These are phyloP conservation scores for Colletotrichum theobromicola DNA, from an alignment of 2,329 filamentous ascomycete genomes.

Conservation along the genomic window DNA sequence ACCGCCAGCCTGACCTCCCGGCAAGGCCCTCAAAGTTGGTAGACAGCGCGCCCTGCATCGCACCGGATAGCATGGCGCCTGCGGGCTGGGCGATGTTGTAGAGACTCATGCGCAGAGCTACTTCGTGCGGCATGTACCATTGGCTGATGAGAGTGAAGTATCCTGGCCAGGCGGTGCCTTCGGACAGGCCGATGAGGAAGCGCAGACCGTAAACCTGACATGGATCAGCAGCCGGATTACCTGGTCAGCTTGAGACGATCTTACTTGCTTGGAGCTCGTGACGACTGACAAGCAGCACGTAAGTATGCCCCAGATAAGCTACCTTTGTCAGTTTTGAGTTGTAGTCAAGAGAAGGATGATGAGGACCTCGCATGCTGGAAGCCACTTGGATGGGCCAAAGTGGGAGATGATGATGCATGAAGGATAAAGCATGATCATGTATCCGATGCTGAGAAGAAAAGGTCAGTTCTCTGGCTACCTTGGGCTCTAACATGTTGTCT, in stretches of 20 bases:
- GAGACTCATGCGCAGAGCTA: conserved; percentile 56
- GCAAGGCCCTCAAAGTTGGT: conserved; percentile 56
- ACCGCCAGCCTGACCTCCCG: conserved; percentile 45
- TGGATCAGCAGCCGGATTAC: conserved; percentile 30
- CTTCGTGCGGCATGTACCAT: conserved; percentile 41
- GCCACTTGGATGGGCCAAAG: conserved; percentile 30
- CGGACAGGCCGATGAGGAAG: conserved; percentile 47
- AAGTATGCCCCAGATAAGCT: conserved; percentile 5
- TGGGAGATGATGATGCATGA: conserved; percentile 31
- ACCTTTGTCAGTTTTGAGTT: neutral
- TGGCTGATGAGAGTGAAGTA: conserved; percentile 42
- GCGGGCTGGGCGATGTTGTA: conserved; percentile 57
- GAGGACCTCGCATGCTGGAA: conserved; percentile 28
- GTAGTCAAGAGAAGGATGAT: neutral
- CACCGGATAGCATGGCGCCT: conserved; percentile 60
- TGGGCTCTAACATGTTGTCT: neutral
- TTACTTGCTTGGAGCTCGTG: conserved; percentile 9
- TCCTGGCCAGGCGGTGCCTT: conserved; percentile 33
- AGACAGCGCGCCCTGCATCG: conserved; percentile 56
- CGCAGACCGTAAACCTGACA: conserved; percentile 46
- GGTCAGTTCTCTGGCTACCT: neutral
- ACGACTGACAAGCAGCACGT: conserved; percentile 9
- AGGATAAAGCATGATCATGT: conserved; percentile 30
- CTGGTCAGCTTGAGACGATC: conserved; percentile 14
- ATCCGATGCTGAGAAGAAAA: conserved; percentile 17